These are phyloP conservation scores for Scedosporium apiospermum DNA, from an alignment of 2,329 filamentous ascomycete genomes.

Conservation along the genomic window DNA sequence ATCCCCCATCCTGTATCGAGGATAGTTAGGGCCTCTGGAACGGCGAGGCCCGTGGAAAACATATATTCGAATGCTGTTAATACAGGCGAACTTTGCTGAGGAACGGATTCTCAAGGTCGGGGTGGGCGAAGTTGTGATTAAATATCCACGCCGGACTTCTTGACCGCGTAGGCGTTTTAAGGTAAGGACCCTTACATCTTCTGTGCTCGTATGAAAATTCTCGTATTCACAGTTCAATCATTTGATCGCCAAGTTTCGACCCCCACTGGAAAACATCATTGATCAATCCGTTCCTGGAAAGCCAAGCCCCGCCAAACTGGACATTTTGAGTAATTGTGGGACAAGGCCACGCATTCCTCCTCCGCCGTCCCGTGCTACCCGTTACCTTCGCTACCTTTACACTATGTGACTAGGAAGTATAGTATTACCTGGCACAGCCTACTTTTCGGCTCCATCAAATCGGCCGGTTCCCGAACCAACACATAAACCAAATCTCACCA, in stretches of 20 bases:
- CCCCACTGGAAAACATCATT: not conserved
- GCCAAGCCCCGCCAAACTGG: not conserved
- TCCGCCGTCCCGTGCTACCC: not conserved
- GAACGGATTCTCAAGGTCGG: too few relatives aligned
- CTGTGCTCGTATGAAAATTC: not conserved
- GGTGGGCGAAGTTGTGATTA: too few relatives aligned
- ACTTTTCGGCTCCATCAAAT: not conserved
- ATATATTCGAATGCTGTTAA: not conserved
- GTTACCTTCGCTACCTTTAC: not conserved
- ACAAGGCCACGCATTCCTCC: not conserved
- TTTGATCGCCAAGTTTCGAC: not conserved
- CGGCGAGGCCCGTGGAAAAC: not conserved
- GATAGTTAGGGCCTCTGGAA: conserved; percentile 1
- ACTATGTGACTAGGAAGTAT: not conserved
- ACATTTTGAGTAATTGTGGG: not conserved
- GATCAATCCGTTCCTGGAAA: not conserved
- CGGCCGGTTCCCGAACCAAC: not conserved
- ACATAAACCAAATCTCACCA: too few relatives aligned
- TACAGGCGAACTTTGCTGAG: too few relatives aligned
- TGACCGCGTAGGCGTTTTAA: not conserved
- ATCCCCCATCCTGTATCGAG: not conserved
- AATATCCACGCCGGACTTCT: not conserved
- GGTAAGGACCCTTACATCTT: not conserved
- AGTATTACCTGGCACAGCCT: too few relatives aligned
- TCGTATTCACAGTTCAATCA: not conserved